Evolutionary conservation across 106 monocot species (phyloP), one percentile per base, ranked within the genome.

Genomic region (Apostasia ramifera): DNA sequence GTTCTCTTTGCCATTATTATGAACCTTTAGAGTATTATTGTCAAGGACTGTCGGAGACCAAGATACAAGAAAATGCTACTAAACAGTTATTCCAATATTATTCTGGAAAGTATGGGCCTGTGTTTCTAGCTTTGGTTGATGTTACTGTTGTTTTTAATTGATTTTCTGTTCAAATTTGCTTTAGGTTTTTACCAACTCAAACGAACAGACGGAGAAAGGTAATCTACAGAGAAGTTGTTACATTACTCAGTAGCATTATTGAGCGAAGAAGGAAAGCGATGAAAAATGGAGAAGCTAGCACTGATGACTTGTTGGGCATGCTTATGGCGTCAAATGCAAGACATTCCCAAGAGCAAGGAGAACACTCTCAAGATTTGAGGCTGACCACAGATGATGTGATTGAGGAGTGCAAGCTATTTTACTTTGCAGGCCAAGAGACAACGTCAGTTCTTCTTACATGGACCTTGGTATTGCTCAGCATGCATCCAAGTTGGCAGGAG

Each of bases 331-430:
- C 46, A 13, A 84, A 74, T 58, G 2, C 6, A 65, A 65, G 47
- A 9, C 47, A 46, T 46, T n/a, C 37, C 26, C 55, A 41, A 5
- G 12, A 70, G 40, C 42, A 15, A 0, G 45, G 26, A 38, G 66
- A 66, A 46, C 9, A 66, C 11, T 38, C 8, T 0, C 11, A 53
- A 2, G 61, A 56, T 48, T 38, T 40, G 11, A 66, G 6, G 46
- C 1, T 76, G 8, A 68, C 49, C 0, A 69, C 42, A 3, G 76
- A 83, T 15, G 92, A 92, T 0, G 81, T 92, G 47, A 92, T 92
- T 8, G 85, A 85, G 40, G 85, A 92, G 52, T 88, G 92, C 74
- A 85, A 86, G 63, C 66, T 92, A 4, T 92, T 92, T 81, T 92
- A 92, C 74, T 79, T 91, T 47, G 87, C 85, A 6, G 91, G 91